Conservation (phyloP, 1,284 basidiomycete genomes). For the Neonothopanus nambi region DNA sequence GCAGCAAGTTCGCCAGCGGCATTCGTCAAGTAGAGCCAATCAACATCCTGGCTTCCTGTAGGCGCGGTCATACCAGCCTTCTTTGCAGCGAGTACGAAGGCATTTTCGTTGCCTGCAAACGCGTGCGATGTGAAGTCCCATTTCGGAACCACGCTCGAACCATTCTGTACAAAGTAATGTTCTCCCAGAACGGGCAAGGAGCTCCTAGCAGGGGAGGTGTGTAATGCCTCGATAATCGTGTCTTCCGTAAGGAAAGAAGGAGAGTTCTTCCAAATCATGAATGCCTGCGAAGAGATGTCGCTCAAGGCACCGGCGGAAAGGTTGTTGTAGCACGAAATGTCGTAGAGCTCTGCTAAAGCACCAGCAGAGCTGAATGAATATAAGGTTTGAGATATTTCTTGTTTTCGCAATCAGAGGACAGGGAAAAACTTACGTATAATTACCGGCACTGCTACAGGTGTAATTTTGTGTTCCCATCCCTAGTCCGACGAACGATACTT, state of each 20-base stretch:
- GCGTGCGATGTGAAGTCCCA: conserved; percentile 55
- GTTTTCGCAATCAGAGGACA: background rate
- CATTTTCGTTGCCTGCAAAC: conserved; percentile 41
- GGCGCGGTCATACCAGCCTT: conserved; percentile 46
- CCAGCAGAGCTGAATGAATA: conserved; percentile 30
- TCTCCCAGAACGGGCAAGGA: conserved; percentile 54
- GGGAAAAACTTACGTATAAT: conserved; percentile 36
- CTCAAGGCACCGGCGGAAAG: too few relatives aligned
- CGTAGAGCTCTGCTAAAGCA: conserved; percentile 57
- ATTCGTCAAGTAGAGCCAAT: conserved; percentile 54
- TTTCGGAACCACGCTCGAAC: conserved; percentile 49
- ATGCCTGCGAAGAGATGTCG: too few relatives aligned
- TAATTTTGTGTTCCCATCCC: conserved; percentile 51
- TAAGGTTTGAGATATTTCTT: background rate
- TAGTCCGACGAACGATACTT: conserved; percentile 44
- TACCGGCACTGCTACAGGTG: conserved; percentile 39
- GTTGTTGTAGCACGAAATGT: conserved; percentile 54
- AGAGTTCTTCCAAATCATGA: conserved; percentile 37
- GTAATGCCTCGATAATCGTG: conserved; percentile 36
- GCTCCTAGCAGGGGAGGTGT: conserved; percentile 19
- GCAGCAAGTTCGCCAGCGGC: conserved; percentile 51
- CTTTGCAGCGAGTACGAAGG: conserved; percentile 49
- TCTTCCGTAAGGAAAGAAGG: conserved; percentile 30
- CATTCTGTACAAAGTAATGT: conserved; percentile 56
- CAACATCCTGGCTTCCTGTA: conserved; percentile 46